Base-by-base conservation (phyloP, 2,329 filamentous ascomycete genomes). In the Colletotrichum shisoi region DNA sequence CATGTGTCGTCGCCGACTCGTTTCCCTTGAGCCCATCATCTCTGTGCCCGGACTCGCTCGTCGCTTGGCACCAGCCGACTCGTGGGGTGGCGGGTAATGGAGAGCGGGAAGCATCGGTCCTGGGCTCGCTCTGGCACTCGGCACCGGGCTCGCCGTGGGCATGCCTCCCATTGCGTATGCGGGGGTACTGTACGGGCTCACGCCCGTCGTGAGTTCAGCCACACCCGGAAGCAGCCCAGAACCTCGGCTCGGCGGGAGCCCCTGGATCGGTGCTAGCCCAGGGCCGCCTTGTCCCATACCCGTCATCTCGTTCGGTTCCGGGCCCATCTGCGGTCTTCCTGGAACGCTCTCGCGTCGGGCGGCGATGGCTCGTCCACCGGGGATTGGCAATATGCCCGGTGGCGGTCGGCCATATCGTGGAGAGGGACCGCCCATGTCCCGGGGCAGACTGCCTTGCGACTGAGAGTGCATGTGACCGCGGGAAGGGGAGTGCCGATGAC, bases 201-300 rank as follows among this genome's bases (percentile, higher is more conserved):
- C 80, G 13, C 87, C 87, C 0, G 87, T 89, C 2, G 87, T 89
- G 71, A 90, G 81, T 73, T 90, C 87, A 42, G 85, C 83, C 17
- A 90, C 81, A 57, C 86, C 83, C 1, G 87, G 87, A n/a, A 90
- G 78, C 69, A 84, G 79, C 0, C 79, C 82, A 6, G 77, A 77
- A n/a, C 77, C 76, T 34, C 77, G 74, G 8, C 77, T 75, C 37
- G 77, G 77, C 59, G 75, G 74, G 69, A 78, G 78, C 17, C 77
- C 77, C 62, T 86, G 84, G 48, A 87, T 86, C n/a, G 84, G 85
- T 5, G 84, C 82, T 49, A 86, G 79, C 7, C 80, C 81, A 13
- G 79, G 81, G 4, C 80, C 79, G 13, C 76, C 73, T 39, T 71
- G 67, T 42, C 72, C 71, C 62, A 77, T 74, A 24, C 73, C 71